phyloP scores from a whole-genome alignment of 306 rosid genomes.

The Casuarina cunninghamiana region DNA sequence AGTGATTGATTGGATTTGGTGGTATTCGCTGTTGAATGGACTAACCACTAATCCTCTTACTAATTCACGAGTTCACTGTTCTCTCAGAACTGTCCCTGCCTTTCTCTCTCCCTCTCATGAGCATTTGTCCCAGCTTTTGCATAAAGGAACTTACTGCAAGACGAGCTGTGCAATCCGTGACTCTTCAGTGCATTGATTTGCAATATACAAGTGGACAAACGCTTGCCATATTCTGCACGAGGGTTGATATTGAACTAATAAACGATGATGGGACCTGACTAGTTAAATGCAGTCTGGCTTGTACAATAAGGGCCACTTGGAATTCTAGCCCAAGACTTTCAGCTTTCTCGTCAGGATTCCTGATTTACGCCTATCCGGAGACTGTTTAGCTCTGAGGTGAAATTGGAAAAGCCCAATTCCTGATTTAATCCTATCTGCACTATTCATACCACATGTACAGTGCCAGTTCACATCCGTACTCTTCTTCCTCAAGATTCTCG shows the following conservation, averaged over 20 bases:
- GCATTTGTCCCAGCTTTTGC: neutral
- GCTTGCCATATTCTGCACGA: neutral
- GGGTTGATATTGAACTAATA: neutral
- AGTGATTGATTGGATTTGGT: constrained; percentile 2
- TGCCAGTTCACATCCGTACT: no score
- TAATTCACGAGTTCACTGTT: constrained; percentile 39
- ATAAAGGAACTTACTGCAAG: neutral
- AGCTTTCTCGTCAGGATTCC: neutral
- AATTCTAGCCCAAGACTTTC: neutral
- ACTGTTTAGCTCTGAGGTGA: neutral
- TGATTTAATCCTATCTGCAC: no score
- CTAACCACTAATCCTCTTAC: neutral
- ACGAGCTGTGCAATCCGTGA: constrained; percentile 31
- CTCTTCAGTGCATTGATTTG: neutral
- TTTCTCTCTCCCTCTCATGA: neutral
- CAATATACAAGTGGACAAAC: neutral
- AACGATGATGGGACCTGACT: no score
- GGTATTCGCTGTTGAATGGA: neutral
- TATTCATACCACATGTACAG: no score
- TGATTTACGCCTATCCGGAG: neutral
- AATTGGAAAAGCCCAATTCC: neutral
- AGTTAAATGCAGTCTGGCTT: no score
- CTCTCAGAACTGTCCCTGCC: constrained; percentile 9
- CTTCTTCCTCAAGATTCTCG: no score
- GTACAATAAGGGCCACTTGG: neutral